Conservation (phyloP, 495 filamentous ascomycete species). For the Podospora pseudoanserina region DNA sequence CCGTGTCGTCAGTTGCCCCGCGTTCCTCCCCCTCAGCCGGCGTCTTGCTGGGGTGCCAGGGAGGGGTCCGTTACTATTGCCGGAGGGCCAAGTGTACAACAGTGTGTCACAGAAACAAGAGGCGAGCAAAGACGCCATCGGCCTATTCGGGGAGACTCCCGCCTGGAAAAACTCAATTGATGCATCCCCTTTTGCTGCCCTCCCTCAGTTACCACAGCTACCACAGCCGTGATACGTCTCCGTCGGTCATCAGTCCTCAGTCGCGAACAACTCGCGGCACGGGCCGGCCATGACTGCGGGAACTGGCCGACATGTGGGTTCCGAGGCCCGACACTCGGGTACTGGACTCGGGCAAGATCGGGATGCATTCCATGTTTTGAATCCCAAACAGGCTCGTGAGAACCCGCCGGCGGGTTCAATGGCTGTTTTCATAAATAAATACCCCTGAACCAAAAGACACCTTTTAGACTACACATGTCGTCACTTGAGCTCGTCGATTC, state of each 20-base stretch:
- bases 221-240: background rate
- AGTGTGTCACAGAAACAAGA: constrained; percentile 2
- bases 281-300: background rate
- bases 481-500: background rate
- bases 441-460: background rate
- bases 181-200: background rate
- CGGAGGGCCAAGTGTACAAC: background rate
- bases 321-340: constrained; percentile 30
- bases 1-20: background rate
- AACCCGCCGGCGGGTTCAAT: background rate
- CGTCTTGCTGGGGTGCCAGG: constrained; percentile 1
- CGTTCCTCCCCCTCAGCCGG: constrained; percentile 1
- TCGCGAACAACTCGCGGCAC: too few species aligned
- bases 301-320: constrained; percentile 18
- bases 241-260: background rate
- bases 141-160: background rate
- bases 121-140: background rate
- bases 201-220: background rate
- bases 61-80: constrained; percentile 3
- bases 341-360: constrained; percentile 25
- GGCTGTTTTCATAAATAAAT: background rate
- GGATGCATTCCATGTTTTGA: constrained; percentile 12
- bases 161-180: constrained; percentile 4
- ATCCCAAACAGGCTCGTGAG: constrained; percentile 13
- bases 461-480: background rate